Conservation (phyloP, 495 filamentous ascomycete genomes). For the Entonaema liquescens region DNA sequence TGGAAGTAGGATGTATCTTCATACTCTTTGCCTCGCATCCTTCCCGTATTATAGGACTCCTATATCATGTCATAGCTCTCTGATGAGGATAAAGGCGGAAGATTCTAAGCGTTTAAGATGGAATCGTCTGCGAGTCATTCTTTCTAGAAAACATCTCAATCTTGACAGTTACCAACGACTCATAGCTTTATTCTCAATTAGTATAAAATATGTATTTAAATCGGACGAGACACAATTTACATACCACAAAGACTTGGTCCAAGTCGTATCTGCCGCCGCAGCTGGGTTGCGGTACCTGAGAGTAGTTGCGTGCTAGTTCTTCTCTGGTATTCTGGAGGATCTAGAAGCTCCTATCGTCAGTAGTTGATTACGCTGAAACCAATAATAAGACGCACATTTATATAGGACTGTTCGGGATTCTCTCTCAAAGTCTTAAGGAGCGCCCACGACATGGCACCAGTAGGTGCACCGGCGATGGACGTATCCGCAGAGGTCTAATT, state of each 20-base stretch:
- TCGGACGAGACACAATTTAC: slow-evolving; percentile 29
- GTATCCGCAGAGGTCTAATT: slow-evolving; percentile 69
- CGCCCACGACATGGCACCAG: slow-evolving; percentile 68
- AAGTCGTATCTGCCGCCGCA: slow-evolving; percentile 57
- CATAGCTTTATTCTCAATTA: slow-evolving; percentile 7
- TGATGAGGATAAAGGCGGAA: too few species aligned
- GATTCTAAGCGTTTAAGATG: too few species aligned
- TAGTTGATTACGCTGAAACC: background rate
- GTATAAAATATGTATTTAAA: background rate
- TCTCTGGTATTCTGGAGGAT: slow-evolving; percentile 59
- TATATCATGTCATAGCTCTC: too few species aligned
- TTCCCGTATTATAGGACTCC: too few species aligned
- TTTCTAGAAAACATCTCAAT: background rate
- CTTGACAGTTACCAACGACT: background rate
- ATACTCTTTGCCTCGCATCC: background rate
- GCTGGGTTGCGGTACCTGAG: slow-evolving; percentile 64
- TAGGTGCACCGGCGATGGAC: slow-evolving; percentile 59
- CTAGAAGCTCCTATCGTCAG: slow-evolving; percentile 35
- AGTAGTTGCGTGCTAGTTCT: slow-evolving; percentile 56
- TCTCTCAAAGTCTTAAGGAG: slow-evolving; percentile 62
- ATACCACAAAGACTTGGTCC: slow-evolving; percentile 52
- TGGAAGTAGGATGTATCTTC: background rate
- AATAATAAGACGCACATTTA: slow-evolving; percentile 51
- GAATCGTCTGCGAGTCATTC: background rate
- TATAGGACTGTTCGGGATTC: slow-evolving; percentile 60